A percentile compares a stretch with the other conserved stretches of the same genome.
These are phyloP conservation scores for Hymenoscyphus infarciens DNA, from an alignment of 2,329 filamentous ascomycete species.

Conservation along the genomic window DNA sequence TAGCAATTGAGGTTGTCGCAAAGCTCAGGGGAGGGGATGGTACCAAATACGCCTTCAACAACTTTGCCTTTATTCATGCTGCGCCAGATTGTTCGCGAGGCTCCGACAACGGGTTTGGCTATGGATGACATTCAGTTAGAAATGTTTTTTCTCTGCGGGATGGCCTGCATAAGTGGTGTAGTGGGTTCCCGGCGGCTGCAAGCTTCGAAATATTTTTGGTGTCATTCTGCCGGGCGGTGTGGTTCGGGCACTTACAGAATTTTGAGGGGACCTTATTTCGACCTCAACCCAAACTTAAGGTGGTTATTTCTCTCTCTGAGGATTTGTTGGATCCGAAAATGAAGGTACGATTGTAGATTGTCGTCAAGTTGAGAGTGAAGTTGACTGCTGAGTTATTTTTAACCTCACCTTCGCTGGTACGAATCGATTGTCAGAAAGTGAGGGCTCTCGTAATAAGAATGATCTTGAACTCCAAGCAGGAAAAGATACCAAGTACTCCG, in stretches of 20 bases:
- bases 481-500: too few species aligned
- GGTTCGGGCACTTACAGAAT: neutral
- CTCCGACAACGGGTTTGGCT: neutral
- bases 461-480: too few species aligned
- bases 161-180: neutral
- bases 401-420: too few species aligned
- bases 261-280: neutral
- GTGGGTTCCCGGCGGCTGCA: neutral
- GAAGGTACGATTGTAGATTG: too few species aligned
- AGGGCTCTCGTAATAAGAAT: too few species aligned
- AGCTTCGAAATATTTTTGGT: neutral
- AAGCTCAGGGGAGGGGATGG: constrained; percentile 18
- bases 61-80: constrained; percentile 41
- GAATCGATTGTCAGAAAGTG: too few species aligned
- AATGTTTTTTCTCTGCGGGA: constrained; percentile 1
- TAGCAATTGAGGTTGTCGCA: neutral
- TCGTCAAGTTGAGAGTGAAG: too few species aligned
- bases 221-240: neutral
- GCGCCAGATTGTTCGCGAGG: constrained; percentile 14
- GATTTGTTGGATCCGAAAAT: too few species aligned
- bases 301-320: too few species aligned
- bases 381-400: too few species aligned
- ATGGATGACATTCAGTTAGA: neutral
- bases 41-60: constrained; percentile 62
- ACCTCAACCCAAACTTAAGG: neutral